Evolutionary conservation across 768 basidiomycete genomes (phyloP).

Genomic region (Tephrocybe sp.): DNA sequence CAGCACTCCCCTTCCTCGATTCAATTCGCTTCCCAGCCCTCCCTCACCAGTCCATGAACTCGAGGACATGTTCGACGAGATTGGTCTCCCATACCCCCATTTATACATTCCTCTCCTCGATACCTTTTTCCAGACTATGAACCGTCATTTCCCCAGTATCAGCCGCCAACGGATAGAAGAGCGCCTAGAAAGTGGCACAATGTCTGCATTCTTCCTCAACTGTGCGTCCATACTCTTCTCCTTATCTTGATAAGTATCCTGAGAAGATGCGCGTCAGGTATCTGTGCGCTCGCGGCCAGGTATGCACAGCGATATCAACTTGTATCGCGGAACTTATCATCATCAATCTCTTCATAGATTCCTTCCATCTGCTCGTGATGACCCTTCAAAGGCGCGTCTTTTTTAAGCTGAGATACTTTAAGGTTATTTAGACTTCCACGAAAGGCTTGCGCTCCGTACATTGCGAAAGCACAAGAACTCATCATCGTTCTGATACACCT

Average conservation of each 20-base stretch:
- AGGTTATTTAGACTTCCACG: background rate
- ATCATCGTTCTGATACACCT: constrained; percentile 14
- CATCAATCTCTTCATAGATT: constrained; percentile 7
- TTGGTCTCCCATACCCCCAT: constrained; percentile 12
- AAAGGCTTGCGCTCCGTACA: constrained; percentile 16
- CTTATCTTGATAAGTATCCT: background rate
- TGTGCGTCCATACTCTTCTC: constrained; percentile 4
- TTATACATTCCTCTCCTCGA: constrained; percentile 14
- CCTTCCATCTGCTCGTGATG: constrained; percentile 14
- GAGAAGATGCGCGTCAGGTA: constrained; percentile 1
- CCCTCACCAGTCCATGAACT: constrained; percentile 7
- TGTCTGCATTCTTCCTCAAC: constrained; percentile 18
- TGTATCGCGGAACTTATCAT: background rate
- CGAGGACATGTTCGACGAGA: constrained; percentile 14
- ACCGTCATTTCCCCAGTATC: constrained; percentile 16
- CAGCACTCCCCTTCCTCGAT: background rate
- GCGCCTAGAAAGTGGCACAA: constrained; percentile 12
- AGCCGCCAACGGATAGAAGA: constrained; percentile 16
- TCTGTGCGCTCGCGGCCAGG: constrained; percentile 15
- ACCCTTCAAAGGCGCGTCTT: constrained; percentile 10
- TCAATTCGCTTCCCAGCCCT: constrained; percentile 4
- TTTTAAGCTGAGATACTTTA: background rate
- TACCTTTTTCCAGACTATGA: constrained; percentile 14
- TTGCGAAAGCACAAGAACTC: constrained; percentile 16
- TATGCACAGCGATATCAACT: background rate